These are phyloP conservation scores for Phytophthora melonis DNA, from an alignment of 352 stramenopile species.

Conservation along the genomic window DNA sequence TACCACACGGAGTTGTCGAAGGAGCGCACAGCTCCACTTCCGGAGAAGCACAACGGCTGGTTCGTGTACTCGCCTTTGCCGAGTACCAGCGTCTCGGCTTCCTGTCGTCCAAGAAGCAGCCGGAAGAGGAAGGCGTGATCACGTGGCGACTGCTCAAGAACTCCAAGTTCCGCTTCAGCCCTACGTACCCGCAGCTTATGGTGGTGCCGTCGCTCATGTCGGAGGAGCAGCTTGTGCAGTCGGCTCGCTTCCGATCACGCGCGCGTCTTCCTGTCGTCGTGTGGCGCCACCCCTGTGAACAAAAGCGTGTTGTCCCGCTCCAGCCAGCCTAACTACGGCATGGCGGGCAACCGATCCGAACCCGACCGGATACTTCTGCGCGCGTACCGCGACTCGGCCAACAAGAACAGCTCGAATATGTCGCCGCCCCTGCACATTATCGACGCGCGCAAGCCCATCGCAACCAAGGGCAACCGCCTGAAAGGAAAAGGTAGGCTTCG, in stretches of 20 bases:
- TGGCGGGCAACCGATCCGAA: conserved; percentile 94
- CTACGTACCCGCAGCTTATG: conserved; percentile 96
- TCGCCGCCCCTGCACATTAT: conserved; percentile 87
- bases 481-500: conserved; percentile 75
- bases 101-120: conserved; percentile 54
- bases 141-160: conserved; percentile 91
- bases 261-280: conserved; percentile 93
- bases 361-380: conserved; percentile 93
- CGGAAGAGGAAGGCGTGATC: conserved; percentile 47
- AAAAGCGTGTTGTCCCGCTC: conserved; percentile 95
- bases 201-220: conserved; percentile 94
- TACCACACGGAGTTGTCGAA: conserved; percentile 80
- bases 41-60: conserved; percentile 81
- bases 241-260: conserved; percentile 92
- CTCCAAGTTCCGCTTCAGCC: conserved; percentile 92
- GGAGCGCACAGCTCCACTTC: conserved; percentile 34
- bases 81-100: conserved; percentile 90
- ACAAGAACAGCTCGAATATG: conserved; percentile 76
- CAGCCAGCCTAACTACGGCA: conserved; percentile 97
- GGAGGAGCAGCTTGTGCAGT: conserved; percentile 92
- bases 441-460: conserved; percentile 83
- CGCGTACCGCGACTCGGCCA: conserved; percentile 86
- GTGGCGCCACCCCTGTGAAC: conserved; percentile 92
- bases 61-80: conserved; percentile 83
- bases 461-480: conserved; percentile 82